phyloP scores from a whole-genome alignment of 2,329 filamentous ascomycete genomes.

The Aureobasidium vineae region DNA sequence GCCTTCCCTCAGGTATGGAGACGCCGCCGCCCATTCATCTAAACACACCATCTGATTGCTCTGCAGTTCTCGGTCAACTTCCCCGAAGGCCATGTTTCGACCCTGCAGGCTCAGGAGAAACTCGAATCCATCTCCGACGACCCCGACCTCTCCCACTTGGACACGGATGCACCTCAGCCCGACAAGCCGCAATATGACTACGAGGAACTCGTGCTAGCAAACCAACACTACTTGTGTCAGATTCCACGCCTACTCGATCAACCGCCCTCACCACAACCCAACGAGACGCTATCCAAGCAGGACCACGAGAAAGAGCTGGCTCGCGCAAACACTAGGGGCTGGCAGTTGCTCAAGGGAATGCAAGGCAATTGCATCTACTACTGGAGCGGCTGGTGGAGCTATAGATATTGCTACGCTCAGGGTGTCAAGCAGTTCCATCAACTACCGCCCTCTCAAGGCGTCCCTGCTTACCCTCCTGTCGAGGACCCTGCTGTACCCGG shows the following conservation, averaged over 20 bases:
- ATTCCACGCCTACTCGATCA: conserved; percentile 68
- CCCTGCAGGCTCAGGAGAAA: conserved; percentile 64
- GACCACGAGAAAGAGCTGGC: conserved; percentile 78
- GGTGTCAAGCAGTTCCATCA: conserved; percentile 91
- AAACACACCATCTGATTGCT: neutral
- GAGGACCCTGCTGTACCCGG: conserved; percentile 74
- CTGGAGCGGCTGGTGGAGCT: conserved; percentile 91
- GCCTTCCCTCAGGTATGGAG: conserved; percentile 75
- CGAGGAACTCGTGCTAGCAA: conserved; percentile 70
- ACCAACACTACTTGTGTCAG: conserved; percentile 75
- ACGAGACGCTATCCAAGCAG: conserved; percentile 44
- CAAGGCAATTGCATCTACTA: conserved; percentile 80
- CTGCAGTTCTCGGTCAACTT: conserved; percentile 76
- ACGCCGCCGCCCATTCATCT: neutral
- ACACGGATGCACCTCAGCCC: neutral
- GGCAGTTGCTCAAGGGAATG: conserved; percentile 75
- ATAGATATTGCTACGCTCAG: conserved; percentile 87
- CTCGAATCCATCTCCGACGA: conserved; percentile 42
- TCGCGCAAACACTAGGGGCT: conserved; percentile 72
- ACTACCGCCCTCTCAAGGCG: conserved; percentile 65
- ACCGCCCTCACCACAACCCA: conserved; percentile 32
- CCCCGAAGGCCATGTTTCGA: conserved; percentile 67
- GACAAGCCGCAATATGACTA: conserved; percentile 47
- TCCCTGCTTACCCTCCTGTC: conserved; percentile 66
- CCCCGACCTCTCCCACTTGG: neutral